phyloP scores from a whole-genome alignment of 2,329 filamentous ascomycete species.

The Colletotrichum truncatum region DNA sequence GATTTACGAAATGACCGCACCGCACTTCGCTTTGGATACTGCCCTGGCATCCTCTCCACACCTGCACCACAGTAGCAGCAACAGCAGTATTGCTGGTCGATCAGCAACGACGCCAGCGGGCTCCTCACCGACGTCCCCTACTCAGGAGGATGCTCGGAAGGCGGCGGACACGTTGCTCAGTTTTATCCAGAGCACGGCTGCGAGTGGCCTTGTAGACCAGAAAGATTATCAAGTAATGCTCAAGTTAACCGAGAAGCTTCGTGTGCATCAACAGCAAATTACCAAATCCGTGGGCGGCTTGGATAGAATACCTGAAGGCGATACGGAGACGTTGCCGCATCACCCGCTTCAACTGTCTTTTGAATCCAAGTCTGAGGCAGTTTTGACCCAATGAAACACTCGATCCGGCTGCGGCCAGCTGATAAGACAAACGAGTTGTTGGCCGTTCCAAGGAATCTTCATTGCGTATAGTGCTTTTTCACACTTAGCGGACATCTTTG shows the following conservation, averaged over 20 bases:
- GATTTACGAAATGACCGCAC: slow-evolving; percentile 53
- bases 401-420: too few species aligned
- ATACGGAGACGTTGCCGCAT: slow-evolving; percentile 54
- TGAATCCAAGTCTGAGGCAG: slow-evolving; percentile 44
- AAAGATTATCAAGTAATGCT: slow-evolving; percentile 81
- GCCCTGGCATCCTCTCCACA: slow-evolving; percentile 47
- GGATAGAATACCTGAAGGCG: slow-evolving; percentile 66
- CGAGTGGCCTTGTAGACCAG: slow-evolving; percentile 74
- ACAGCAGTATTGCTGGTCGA: slow-evolving; percentile 50
- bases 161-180: slow-evolving; percentile 84
- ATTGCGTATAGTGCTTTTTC: too few species aligned
- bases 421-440: too few species aligned
- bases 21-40: slow-evolving; percentile 54
- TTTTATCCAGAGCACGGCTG: slow-evolving; percentile 79
- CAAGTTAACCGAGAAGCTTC: slow-evolving; percentile 86
- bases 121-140: slow-evolving; percentile 72
- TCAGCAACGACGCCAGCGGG: slow-evolving; percentile 54
- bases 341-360: slow-evolving; percentile 26
- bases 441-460: too few species aligned
- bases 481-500: neutral
- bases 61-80: slow-evolving; percentile 62
- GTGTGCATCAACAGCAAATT: slow-evolving; percentile 66
- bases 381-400: slow-evolving; percentile 40
- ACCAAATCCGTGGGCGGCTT: slow-evolving; percentile 54
- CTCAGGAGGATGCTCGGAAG: slow-evolving; percentile 84